Conservation (phyloP, 768 basidiomycete genomes). For the Tylopilus felleus region DNA sequence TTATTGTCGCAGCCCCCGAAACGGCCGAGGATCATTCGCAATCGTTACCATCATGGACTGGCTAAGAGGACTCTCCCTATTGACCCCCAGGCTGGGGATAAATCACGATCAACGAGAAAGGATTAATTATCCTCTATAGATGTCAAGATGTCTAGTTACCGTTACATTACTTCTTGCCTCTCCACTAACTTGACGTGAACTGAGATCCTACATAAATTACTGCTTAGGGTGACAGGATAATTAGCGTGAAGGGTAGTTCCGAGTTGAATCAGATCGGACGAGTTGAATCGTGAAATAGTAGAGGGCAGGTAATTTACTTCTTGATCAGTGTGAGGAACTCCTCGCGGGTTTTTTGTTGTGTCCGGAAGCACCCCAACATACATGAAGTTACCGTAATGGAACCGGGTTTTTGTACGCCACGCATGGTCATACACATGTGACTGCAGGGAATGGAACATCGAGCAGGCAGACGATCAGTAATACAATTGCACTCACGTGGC, state of each 20-base stretch:
- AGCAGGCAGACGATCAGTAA: slow-evolving; percentile 9
- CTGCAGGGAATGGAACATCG: slow-evolving; percentile 37
- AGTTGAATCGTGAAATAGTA: slow-evolving; percentile 44
- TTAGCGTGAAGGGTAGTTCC: slow-evolving; percentile 20
- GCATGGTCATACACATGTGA: slow-evolving; percentile 99
- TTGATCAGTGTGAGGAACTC: slow-evolving; percentile 91
- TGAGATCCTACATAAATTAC: slow-evolving; percentile 20
- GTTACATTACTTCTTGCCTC: slow-evolving; percentile 18
- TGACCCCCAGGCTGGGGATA: slow-evolving; percentile 59
- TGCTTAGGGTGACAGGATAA: slow-evolving; percentile 16
- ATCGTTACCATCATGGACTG: slow-evolving; percentile 48
- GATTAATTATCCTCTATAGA: slow-evolving; percentile 35
- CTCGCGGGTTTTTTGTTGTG: slow-evolving; percentile 97
- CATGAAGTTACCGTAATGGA: slow-evolving; percentile 93
- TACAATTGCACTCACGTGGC: slow-evolving; percentile 70
- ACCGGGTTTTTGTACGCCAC: slow-evolving; percentile 98
- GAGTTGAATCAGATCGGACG: slow-evolving; percentile 38
- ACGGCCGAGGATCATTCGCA: slow-evolving; percentile 56
- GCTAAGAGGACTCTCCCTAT: slow-evolving; percentile 61
- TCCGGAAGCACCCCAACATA: slow-evolving; percentile 97
- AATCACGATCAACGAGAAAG: slow-evolving; percentile 50
- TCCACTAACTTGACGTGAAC: slow-evolving; percentile 7
- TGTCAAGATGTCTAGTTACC: slow-evolving; percentile 11
- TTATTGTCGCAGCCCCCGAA: slow-evolving; percentile 46
- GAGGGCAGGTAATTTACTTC: slow-evolving; percentile 18